phyloP scores from a whole-genome alignment of 2,329 filamentous ascomycete species.

The Diaporthe vaccinii region DNA sequence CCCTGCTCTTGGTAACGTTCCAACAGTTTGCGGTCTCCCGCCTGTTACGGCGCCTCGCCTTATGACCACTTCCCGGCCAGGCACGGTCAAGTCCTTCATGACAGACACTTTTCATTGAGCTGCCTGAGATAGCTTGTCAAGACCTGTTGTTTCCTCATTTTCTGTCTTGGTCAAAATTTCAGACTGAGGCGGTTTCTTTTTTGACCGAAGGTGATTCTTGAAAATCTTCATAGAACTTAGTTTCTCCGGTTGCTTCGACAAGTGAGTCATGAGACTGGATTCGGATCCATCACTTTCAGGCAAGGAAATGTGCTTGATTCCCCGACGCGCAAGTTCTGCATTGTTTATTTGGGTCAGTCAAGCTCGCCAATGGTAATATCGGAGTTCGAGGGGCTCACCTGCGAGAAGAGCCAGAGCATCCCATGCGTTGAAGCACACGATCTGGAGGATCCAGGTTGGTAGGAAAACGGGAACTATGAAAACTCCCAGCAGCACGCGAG shows the following conservation, averaged over 20 bases:
- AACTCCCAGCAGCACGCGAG: background rate
- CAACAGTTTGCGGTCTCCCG: too few species aligned
- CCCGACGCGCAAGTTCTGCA: background rate
- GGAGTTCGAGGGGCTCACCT: background rate
- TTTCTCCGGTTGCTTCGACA: background rate
- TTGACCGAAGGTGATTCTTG: background rate
- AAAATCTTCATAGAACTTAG: background rate
- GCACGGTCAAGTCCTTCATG: too few species aligned
- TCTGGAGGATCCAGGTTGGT: background rate
- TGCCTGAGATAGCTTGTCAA: too few species aligned
- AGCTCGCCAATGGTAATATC: background rate
- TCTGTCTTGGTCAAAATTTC: background rate
- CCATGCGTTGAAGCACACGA: background rate
- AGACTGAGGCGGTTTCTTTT: fast-evolving
- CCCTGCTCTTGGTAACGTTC: too few species aligned
- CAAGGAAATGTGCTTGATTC: background rate
- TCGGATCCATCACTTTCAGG: background rate
- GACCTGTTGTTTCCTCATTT: too few species aligned
- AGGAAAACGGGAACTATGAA: background rate
- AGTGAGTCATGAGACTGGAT: background rate
- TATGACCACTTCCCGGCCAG: too few species aligned
- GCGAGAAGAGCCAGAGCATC: background rate
- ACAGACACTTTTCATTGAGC: too few species aligned
- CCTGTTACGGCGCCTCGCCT: too few species aligned
- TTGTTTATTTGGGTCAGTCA: background rate